These are phyloP conservation scores for Diddensiella santjacobensis DNA, from an alignment of 805 yeast genomes.

Conservation along the genomic window DNA sequence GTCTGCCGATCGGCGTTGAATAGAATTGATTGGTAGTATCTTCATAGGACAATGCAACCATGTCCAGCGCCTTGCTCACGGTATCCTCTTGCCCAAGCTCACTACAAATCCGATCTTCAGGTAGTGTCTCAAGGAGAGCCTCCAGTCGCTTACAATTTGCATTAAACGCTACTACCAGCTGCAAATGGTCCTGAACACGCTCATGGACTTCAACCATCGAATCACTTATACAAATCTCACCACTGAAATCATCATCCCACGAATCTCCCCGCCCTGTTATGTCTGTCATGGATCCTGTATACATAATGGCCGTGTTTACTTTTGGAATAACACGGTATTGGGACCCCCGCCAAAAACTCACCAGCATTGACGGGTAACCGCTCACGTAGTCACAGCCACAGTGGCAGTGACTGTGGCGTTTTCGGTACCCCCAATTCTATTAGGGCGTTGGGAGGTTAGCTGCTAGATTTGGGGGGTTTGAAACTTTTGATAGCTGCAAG, in stretches of 20 bases:
- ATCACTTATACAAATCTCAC: conserved; percentile 22
- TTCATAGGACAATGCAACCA: conserved; percentile 29
- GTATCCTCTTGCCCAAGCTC: conserved; percentile 10
- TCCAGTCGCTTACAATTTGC: conserved; percentile 21
- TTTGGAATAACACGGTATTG: not conserved
- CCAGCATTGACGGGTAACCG: no score
- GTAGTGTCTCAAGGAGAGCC: conserved; percentile 18
- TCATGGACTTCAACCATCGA: conserved; percentile 12
- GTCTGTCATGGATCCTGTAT: not conserved
- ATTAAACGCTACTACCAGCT: conserved; percentile 22
- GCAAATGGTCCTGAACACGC: conserved; percentile 21
- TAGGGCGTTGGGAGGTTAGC: no score
- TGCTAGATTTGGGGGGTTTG: no score
- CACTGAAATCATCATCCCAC: conserved; percentile 58
- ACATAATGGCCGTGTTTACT: not conserved
- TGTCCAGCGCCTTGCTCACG: conserved; percentile 26
- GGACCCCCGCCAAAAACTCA: no score
- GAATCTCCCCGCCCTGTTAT: conserved; percentile 10
- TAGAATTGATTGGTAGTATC: conserved; percentile 24
- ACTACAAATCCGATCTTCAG: conserved; percentile 7
- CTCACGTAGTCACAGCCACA: no score
- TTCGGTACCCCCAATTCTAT: no score
- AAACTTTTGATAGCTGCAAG: no score
- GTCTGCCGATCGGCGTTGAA: conserved; percentile 21
- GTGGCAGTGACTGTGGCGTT: no score